A percentile compares a stretch with the other conserved stretches of the same genome.
Conservation (phyloP, 2,329 filamentous ascomycete species). For the Ascochyta pisi region DNA sequence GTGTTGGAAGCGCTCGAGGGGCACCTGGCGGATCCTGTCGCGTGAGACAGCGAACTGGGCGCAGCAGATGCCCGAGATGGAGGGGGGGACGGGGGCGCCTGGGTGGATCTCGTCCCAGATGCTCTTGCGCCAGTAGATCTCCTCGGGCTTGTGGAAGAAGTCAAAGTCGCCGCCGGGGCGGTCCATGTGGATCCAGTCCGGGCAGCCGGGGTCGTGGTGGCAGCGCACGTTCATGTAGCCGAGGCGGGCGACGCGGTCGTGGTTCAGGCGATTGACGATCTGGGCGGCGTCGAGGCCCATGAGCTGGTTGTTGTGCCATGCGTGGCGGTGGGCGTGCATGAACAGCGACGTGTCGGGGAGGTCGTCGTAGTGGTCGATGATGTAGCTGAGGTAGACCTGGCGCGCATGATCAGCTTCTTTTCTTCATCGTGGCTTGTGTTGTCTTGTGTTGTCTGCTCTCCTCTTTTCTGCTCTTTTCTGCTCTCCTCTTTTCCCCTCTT, state of each 20-base stretch:
- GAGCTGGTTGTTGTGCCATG: slow-evolving; percentile 67
- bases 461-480: no score
- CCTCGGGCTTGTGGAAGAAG: slow-evolving; percentile 50
- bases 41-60: slow-evolving; percentile 63
- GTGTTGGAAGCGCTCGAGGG: slow-evolving; percentile 59
- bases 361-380: slow-evolving; percentile 67
- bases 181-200: slow-evolving; percentile 62
- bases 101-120: slow-evolving; percentile 53
- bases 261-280: slow-evolving; percentile 60
- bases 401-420: slow-evolving; percentile 9
- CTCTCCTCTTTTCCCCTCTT: no score
- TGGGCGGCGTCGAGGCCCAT: slow-evolving; percentile 58
- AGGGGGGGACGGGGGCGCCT: slow-evolving; percentile 47
- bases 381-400: slow-evolving; percentile 64
- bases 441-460: no score
- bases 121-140: slow-evolving; percentile 43
- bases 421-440: not conserved
- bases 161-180: slow-evolving; percentile 50
- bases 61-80: slow-evolving; percentile 58
- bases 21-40: slow-evolving; percentile 57
- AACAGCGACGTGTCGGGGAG: slow-evolving; percentile 67
- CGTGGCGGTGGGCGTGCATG: slow-evolving; percentile 61
- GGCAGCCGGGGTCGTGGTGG: slow-evolving; percentile 64
- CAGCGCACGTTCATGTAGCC: slow-evolving; percentile 69
- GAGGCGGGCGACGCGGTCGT: slow-evolving; percentile 58